phyloP scores from a whole-genome alignment of 108 stramenopile species.

The Cafeteria roenbergensis region DNA sequence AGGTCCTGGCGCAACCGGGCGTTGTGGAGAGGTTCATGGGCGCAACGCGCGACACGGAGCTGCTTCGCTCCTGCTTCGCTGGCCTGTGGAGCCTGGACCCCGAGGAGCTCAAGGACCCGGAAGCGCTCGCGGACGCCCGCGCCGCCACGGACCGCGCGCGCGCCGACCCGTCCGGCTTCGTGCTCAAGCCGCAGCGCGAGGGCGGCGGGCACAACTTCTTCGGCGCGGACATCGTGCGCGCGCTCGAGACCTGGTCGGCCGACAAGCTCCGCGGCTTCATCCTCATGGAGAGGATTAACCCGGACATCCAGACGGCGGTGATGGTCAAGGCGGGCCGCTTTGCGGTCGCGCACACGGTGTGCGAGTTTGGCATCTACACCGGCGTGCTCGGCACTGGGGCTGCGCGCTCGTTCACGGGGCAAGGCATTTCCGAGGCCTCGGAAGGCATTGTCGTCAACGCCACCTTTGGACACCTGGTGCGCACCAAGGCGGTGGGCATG shows the following conservation, averaged over 20 bases:
- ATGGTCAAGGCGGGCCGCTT: slow-evolving; percentile 13
- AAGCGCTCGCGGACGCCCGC: slow-evolving; percentile 52
- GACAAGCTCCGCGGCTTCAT: slow-evolving; percentile 28
- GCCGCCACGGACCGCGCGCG: slow-evolving; percentile 36
- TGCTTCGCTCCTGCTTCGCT: slow-evolving; percentile 22
- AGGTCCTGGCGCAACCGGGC: slow-evolving; percentile 67
- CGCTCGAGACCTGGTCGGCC: slow-evolving; percentile 10
- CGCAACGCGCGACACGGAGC: slow-evolving; percentile 15
- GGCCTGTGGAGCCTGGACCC: slow-evolving; percentile 36
- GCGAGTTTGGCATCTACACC: slow-evolving; percentile 47
- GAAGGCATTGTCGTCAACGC: slow-evolving; percentile 21
- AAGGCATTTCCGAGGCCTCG: slow-evolving; percentile 61
- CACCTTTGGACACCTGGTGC: slow-evolving; percentile 34
- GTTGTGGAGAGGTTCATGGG: slow-evolving; percentile 61
- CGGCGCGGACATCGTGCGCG: slow-evolving; percentile 48
- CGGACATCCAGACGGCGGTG: slow-evolving; percentile 3
- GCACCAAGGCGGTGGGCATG: slow-evolving; percentile 39
- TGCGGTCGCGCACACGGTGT: slow-evolving; percentile 15
- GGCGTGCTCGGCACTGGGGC: slow-evolving; percentile 18
- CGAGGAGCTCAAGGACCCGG: slow-evolving; percentile 56
- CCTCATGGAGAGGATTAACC: slow-evolving; percentile 38
- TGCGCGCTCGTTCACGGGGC: slow-evolving; percentile 37
- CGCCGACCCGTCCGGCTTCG: slow-evolving; percentile 56
- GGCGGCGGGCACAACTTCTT: slow-evolving; percentile 96
- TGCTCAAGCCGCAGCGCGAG: slow-evolving; percentile 94